These are phyloP conservation scores for Hygrophorus russula DNA, from an alignment of 768 basidiomycete genomes.

Conservation along the genomic window DNA sequence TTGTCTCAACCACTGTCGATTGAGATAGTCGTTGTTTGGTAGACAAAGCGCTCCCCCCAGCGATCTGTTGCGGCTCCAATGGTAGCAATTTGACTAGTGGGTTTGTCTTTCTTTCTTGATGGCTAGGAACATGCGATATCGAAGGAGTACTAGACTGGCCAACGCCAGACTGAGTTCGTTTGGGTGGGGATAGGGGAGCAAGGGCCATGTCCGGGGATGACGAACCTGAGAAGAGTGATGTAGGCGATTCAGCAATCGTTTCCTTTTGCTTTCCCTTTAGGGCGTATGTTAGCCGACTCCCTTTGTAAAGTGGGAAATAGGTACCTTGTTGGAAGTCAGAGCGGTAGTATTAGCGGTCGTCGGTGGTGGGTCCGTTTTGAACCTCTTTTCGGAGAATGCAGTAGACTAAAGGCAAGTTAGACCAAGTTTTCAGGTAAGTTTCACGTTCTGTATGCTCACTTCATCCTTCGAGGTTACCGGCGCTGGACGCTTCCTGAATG, in stretches of 20 bases:
- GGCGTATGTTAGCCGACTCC: no score
- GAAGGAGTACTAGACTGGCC: constrained; percentile 6
- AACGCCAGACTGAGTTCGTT: constrained; percentile 6
- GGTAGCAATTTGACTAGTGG: constrained; percentile 14
- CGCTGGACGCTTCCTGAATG: no score
- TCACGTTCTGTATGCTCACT: no score
- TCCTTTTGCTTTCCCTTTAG: constrained; percentile 7
- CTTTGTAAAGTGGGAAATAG: no score
- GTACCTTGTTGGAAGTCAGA: no score
- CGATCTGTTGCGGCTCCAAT: constrained; percentile 7
- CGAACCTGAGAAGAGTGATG: constrained; percentile 4
- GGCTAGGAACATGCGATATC: constrained; percentile 10
- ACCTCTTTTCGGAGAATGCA: constrained; percentile 2
- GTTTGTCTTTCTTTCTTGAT: constrained; percentile 8
- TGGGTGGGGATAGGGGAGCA: not conserved
- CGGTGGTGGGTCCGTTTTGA: not conserved
- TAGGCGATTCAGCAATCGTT: not conserved
- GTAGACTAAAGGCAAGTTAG: no score
- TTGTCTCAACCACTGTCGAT: constrained; percentile 23
- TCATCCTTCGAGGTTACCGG: no score
- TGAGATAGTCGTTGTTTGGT: constrained; percentile 41
- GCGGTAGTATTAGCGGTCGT: not conserved
- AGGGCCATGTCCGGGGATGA: not conserved
- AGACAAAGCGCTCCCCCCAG: constrained; percentile 26
- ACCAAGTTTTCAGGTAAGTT: no score